Percentiles rank a stretch among this genome's conserved stretches.
These are phyloP conservation scores for Phragmites australis DNA, from an alignment of 176 grass and related monocot genomes.

Conservation along the genomic window DNA sequence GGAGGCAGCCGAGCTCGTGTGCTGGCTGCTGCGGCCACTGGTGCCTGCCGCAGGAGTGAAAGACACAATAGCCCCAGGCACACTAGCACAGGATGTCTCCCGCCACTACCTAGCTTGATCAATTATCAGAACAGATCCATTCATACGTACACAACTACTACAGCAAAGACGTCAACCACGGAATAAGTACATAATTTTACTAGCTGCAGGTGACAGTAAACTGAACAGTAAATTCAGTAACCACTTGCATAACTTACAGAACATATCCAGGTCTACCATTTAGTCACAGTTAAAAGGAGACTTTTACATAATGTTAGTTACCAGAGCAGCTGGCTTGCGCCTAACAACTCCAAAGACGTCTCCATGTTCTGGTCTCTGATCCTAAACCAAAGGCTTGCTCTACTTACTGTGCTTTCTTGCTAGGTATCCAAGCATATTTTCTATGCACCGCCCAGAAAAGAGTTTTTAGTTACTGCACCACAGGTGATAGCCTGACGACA, in stretches of 20 bases:
- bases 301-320: conserved; percentile 8
- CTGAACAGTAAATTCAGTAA: conserved; percentile 1
- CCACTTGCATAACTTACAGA: neutral
- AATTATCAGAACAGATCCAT: neutral
- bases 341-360: neutral
- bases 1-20: no score
- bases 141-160: no score
- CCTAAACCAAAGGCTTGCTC: neutral
- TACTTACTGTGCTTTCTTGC: neutral
- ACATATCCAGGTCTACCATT: neutral
- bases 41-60: neutral
- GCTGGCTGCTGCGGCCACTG: no score
- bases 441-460: neutral
- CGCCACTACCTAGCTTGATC: neutral
- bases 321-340: conserved; percentile 1
- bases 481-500: conserved; percentile 42
- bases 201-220: neutral
- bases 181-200: neutral
- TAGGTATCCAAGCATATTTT: neutral
- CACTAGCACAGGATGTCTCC: neutral
- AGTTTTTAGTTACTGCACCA: neutral
- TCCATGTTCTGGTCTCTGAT: neutral
- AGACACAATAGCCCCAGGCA: neutral
- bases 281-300: neutral
- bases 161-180: neutral